Percentiles rank a stretch among this genome's conserved stretches.
phyloP scores from a whole-genome alignment of 345 rosid species.

The Ricinus communis region DNA sequence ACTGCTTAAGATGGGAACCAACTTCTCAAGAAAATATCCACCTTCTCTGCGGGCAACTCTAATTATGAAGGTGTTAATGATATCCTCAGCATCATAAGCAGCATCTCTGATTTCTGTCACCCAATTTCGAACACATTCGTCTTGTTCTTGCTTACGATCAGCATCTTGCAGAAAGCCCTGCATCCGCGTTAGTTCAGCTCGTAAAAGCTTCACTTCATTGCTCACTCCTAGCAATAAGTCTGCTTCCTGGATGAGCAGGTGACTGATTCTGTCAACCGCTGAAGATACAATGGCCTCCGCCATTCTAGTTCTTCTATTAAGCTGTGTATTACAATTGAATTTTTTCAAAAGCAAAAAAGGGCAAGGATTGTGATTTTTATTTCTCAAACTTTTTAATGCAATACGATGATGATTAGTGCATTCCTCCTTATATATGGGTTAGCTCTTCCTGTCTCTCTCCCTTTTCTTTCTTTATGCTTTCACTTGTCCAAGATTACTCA shows the following conservation, averaged over 20 bases:
- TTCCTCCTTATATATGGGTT: no score
- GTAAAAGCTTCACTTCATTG: slow-evolving; percentile 15
- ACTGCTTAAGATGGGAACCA: neutral
- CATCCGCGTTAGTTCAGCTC: slow-evolving; percentile 14
- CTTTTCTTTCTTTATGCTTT: no score
- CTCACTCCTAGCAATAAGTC: slow-evolving; percentile 6
- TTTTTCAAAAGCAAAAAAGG: no score
- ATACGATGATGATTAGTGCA: no score
- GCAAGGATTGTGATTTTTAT: no score
- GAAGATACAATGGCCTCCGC: slow-evolving; percentile 19
- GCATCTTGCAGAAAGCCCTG: slow-evolving; percentile 20
- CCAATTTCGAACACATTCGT: neutral
- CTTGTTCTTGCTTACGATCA: slow-evolving; percentile 1
- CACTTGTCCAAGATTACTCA: no score
- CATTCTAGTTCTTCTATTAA: slow-evolving; percentile 8
- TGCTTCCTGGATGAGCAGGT: slow-evolving; percentile 20
- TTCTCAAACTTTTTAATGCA: no score
- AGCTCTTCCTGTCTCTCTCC: no score
- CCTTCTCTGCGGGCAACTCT: neutral
- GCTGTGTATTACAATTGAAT: no score
- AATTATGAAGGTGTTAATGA: slow-evolving; percentile 1
- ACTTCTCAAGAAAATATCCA: neutral
- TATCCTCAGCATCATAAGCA: slow-evolving; percentile 25
- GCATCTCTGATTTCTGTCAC: slow-evolving; percentile 13
- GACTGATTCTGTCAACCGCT: neutral